Conservation (phyloP, 345 rosid species). For the Moringa oleifera region DNA sequence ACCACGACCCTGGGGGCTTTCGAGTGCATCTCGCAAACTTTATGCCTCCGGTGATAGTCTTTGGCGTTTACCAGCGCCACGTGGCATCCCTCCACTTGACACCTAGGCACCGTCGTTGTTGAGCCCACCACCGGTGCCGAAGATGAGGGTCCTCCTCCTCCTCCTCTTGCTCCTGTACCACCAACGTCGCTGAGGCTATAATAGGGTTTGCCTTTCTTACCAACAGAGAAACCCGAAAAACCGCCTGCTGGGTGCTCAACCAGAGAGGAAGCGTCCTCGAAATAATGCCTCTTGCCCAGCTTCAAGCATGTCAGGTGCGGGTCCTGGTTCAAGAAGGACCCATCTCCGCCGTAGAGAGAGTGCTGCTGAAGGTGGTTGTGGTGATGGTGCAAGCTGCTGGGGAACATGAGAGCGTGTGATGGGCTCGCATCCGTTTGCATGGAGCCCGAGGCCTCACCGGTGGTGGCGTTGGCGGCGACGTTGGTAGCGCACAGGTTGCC, state of each 20-base stretch:
- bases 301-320: slow-evolving; percentile 49
- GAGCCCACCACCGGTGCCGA: slow-evolving; percentile 13
- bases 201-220: slow-evolving; percentile 32
- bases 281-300: slow-evolving; percentile 54
- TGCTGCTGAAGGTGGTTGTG: slow-evolving; percentile 11
- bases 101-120: slow-evolving; percentile 35
- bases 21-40: slow-evolving; percentile 76
- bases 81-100: slow-evolving; percentile 79
- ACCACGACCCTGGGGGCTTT: slow-evolving; percentile 66
- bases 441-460: slow-evolving; percentile 1
- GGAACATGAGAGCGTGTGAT: slow-evolving; percentile 16
- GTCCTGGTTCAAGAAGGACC: slow-evolving; percentile 32
- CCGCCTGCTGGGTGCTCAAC: slow-evolving; percentile 7
- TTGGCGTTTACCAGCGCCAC: slow-evolving; percentile 51
- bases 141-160: slow-evolving; percentile 12
- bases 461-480: neutral
- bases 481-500: neutral
- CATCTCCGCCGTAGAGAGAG: slow-evolving; percentile 27
- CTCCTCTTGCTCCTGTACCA: neutral
- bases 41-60: slow-evolving; percentile 76
- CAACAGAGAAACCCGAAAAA: slow-evolving; percentile 10
- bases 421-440: slow-evolving; percentile 9
- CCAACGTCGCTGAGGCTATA: slow-evolving; percentile 4
- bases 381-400: neutral
- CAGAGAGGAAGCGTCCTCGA: slow-evolving; percentile 25